Evolutionary conservation across 140 eudicot species (phyloP).

Genomic region (Cichorium intybus): DNA sequence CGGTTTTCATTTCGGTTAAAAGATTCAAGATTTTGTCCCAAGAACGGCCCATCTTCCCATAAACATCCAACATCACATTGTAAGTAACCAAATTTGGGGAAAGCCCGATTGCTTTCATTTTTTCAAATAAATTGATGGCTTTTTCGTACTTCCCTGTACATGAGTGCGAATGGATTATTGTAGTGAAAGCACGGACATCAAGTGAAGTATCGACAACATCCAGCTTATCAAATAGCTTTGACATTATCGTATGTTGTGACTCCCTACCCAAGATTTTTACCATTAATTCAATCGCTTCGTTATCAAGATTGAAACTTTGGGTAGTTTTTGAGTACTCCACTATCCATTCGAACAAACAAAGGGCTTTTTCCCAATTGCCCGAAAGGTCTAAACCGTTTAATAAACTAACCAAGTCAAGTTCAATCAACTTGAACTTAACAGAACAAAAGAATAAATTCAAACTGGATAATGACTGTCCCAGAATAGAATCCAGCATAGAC

Average conservation of each 20-base stretch:
- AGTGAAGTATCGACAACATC: conserved; percentile 48
- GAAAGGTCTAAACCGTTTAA: conserved; percentile 69
- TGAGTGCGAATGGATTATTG: conserved; percentile 74
- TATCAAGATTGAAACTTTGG: conserved; percentile 39
- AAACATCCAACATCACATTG: conserved; percentile 96
- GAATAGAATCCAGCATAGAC: conserved; percentile 53
- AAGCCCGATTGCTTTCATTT: conserved; percentile 54
- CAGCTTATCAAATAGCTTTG: conserved; percentile 64
- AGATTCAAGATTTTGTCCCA: conserved; percentile 72
- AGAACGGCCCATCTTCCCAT: conserved; percentile 90
- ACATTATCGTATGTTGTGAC: conserved; percentile 55
- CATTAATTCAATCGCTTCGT: conserved; percentile 62
- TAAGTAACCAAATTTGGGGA: conserved; percentile 77
- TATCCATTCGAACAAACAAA: conserved; percentile 81
- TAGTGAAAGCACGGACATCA: conserved; percentile 79
- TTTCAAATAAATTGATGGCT: conserved; percentile 58
- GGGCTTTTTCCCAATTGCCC: conserved; percentile 67
- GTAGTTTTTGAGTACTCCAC: conserved; percentile 31
- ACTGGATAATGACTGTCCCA: conserved; percentile 47
- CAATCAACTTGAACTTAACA: conserved; percentile 49
- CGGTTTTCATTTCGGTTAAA: conserved; percentile 59
- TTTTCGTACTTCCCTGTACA: conserved; percentile 55
- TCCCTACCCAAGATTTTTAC: conserved; percentile 84
- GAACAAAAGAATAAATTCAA: conserved; percentile 52
- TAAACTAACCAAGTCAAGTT: conserved; percentile 60